phyloP scores from a whole-genome alignment of 1,284 basidiomycete species.

The Ustilago trichophora region DNA sequence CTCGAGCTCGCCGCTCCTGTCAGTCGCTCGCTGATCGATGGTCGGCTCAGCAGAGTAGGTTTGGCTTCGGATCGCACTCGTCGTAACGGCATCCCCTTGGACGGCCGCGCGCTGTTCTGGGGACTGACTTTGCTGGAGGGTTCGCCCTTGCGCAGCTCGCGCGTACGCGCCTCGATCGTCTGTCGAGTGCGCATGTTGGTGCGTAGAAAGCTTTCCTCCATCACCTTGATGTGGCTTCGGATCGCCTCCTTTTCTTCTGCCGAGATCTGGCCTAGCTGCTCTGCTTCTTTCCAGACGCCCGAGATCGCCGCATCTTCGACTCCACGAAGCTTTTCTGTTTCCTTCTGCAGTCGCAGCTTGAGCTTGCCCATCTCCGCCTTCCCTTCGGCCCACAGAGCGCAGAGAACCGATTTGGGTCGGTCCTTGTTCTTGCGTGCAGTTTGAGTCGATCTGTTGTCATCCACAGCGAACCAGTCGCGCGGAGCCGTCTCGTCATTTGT shows the following conservation, averaged over 20 bases:
- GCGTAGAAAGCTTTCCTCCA: slow-evolving; percentile 13
- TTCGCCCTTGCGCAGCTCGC: neutral
- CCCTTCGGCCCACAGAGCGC: slow-evolving; percentile 28
- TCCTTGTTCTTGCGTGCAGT: slow-evolving; percentile 14
- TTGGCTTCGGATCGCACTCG: slow-evolving; percentile 25
- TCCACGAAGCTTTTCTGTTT: slow-evolving; percentile 10
- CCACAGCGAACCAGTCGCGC: slow-evolving; percentile 22
- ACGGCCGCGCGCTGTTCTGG: neutral
- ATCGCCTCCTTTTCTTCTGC: slow-evolving; percentile 11
- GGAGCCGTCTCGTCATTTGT: slow-evolving; percentile 1
- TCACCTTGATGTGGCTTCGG: slow-evolving; percentile 18
- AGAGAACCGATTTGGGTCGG: slow-evolving; percentile 28
- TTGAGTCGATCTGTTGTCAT: neutral
- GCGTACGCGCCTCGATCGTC: slow-evolving; percentile 3
- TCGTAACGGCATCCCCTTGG: slow-evolving; percentile 11
- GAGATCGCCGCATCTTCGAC: slow-evolving; percentile 33
- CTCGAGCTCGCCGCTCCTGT: neutral
- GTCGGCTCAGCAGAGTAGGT: neutral
- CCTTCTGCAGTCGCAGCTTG: slow-evolving; percentile 9
- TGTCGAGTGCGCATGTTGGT: slow-evolving; percentile 12
- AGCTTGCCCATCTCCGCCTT: slow-evolving; percentile 9
- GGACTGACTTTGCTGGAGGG: neutral
- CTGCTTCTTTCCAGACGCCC: slow-evolving; percentile 19
- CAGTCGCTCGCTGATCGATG: neutral
- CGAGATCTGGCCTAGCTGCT: neutral